Evolutionary conservation across 768 basidiomycete genomes (phyloP), one percentile per base, ranked within the genome.

Genomic region (Lentinula raphanica): DNA sequence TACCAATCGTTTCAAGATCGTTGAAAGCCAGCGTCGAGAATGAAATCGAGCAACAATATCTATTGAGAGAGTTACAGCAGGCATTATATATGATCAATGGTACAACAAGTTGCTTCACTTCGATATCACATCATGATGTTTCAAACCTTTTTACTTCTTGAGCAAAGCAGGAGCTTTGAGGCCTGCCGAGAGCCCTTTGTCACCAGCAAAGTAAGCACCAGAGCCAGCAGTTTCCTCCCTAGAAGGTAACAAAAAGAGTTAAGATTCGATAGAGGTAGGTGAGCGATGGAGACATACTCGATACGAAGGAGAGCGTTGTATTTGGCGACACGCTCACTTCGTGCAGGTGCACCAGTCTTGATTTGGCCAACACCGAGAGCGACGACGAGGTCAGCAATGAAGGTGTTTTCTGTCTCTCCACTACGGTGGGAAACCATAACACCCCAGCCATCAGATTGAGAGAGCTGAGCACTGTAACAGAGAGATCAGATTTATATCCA

Each of bases 371-470:
- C 83, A 63, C 89, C 88, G 64, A 98, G 92, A 49, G 91, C 97
- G 65, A 98, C 94, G 62, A 87, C 86, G 64, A 98, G 87, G 74
- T 98, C 94, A 62, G 95, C 93, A 67, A 98, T 98, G 74, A 94
- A 80, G 56, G 93, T 95, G 79, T 93, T 94, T 77, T 97, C 95
- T 35, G 96, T 98, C 83, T 98, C 96, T 68, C 96, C 96, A 64
- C 90, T 93, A 65, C 97, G 94, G 83, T 98, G 97, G 54, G 95
- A 98, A 74, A 96, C 88, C 97, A 99, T 99, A 76, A 98, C 92
- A 72, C 94, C 95, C 97, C 97, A 99, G 56, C 90, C 90, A 68
- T 93, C 92, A 38, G 92, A 92, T 73, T 97, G 94, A 49, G 95
- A 73, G 67, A 99, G 92, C 74, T 98, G 94, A 60, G 95, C 93